phyloP scores from a whole-genome alignment of 371 early-diverging fungal species.

The Coemansia sp. region DNA sequence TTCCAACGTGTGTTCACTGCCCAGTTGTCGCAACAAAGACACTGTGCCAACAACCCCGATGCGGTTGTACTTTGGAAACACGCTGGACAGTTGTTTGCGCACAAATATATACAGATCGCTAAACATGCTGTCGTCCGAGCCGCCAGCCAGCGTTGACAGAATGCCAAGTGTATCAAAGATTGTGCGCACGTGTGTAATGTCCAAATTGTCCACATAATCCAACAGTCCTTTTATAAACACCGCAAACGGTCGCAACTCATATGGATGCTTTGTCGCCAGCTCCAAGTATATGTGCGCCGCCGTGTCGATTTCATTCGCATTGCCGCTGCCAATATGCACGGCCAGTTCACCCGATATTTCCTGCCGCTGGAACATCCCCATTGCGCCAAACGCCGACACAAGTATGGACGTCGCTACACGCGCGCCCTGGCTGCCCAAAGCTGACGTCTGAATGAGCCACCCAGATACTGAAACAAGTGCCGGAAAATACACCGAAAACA shows the following conservation, averaged over 20 bases:
- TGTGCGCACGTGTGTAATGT: conserved; percentile 63
- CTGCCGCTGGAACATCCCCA: conserved; percentile 70
- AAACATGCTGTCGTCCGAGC: conserved; percentile 31
- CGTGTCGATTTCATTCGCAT: conserved; percentile 64
- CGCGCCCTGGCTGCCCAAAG: conserved; percentile 56
- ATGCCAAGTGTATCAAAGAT: conserved; percentile 73
- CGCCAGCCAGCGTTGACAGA: conserved; percentile 54
- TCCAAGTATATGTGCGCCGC: conserved; percentile 62
- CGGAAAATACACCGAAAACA: conserved; percentile 54
- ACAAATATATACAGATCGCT: conserved; percentile 73
- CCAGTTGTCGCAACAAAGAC: conserved; percentile 68
- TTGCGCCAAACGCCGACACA: conserved; percentile 53
- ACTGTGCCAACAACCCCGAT: conserved; percentile 77
- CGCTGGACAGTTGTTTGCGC: conserved; percentile 78
- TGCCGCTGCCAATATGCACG: conserved; percentile 81
- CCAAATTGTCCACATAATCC: conserved; percentile 74
- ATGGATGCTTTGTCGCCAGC: conserved; percentile 58
- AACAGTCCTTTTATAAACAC: conserved; percentile 77
- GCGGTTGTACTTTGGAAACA: conserved; percentile 67
- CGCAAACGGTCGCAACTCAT: conserved; percentile 60
- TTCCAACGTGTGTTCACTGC: background rate
- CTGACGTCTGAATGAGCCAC: conserved; percentile 54
- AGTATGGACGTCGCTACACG: conserved; percentile 24
- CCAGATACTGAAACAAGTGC: conserved; percentile 65
- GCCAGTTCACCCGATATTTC: conserved; percentile 77